phyloP scores from a whole-genome alignment of 768 basidiomycete genomes.

The Rhizopogon roseolus region DNA sequence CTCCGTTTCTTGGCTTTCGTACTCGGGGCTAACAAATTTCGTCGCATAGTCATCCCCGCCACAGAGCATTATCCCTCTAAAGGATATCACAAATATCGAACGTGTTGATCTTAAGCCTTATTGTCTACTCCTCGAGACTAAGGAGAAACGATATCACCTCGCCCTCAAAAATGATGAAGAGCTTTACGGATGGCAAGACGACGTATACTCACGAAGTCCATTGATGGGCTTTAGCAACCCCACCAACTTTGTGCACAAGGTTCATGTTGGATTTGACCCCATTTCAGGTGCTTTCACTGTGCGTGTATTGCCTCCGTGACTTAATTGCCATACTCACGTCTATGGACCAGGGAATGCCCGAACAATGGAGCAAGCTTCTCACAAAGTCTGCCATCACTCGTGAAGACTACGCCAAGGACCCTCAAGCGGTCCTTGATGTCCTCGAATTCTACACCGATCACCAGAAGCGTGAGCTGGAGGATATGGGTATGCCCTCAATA shows the following conservation, averaged over 20 bases:
- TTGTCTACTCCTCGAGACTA: slow-evolving; percentile 83
- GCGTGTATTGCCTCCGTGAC: slow-evolving; percentile 24
- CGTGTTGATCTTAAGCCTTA: slow-evolving; percentile 94
- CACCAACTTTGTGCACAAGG: slow-evolving; percentile 98
- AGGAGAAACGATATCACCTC: slow-evolving; percentile 75
- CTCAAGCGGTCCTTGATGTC: slow-evolving; percentile 95
- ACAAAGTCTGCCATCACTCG: slow-evolving; percentile 97
- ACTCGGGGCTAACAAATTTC: slow-evolving; percentile 3
- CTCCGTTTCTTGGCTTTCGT: background rate
- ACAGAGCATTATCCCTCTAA: slow-evolving; percentile 60
- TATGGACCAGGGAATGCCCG: slow-evolving; percentile 76
- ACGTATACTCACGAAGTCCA: slow-evolving; percentile 88
- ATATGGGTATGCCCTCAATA: slow-evolving; percentile 32
- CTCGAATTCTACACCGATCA: slow-evolving; percentile 98
- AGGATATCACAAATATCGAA: slow-evolving; percentile 83
- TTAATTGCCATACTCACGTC: background rate
- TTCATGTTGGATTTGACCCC: slow-evolving; percentile 97
- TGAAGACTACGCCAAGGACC: slow-evolving; percentile 95
- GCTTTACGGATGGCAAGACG: slow-evolving; percentile 98
- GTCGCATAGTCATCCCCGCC: slow-evolving; percentile 42
- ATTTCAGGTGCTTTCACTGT: slow-evolving; percentile 92
- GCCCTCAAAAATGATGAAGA: slow-evolving; percentile 93
- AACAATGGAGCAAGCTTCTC: slow-evolving; percentile 96
- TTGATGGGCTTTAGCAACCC: slow-evolving; percentile 92
- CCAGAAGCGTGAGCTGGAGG: slow-evolving; percentile 90